Evolutionary conservation across 2,329 filamentous ascomycete species (phyloP), one percentile per base, ranked within the genome.

Genomic region (Penicillium expansum): DNA sequence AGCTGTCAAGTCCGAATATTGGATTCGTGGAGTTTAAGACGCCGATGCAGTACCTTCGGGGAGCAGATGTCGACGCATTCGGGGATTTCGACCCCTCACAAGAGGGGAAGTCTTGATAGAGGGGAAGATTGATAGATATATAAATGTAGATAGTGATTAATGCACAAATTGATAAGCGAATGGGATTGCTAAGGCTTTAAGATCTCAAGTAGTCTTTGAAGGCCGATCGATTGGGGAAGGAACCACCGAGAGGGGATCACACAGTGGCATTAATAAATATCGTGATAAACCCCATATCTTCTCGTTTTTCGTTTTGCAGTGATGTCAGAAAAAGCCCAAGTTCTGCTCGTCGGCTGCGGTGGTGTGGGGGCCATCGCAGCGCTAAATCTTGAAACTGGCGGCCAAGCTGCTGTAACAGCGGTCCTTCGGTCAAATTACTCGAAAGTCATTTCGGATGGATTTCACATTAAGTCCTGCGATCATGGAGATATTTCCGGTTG

Each of bases 301-400:
- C 13, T 33, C 32, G 14, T 33, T 33, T 2, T 16, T 16, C 32
- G 8, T 33, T 33, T 14, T 16, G 32, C 13, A 33, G 5, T 14
- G 16, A 33, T 33, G 32, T 33, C 32, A 33, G 32, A 7, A 33
- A 33, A 33, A 33, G 14, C 32, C 32, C 32, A 33, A 33, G 32
- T 33, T 13, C 14, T 33, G 32, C 32, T 33, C 14, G 14, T 33
- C 14, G 32, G 32, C 6, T 33, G 42, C 8, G 84, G 84, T 8
- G 82, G 82, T 4, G 80, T 86, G 2, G 84, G 84, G 14, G 80
- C 83, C 1, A 82, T 86, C 67, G 78, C 79, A 6, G 83, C 83
- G 3, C 78, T 82, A 47, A 82, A 80, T 38, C 73, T 87, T 5
- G 80, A 86, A 67, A 68, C 67, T 2, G 81, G 82, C 11, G 79